Percentiles rank a stretch among this genome's conserved stretches.
phyloP scores from a whole-genome alignment of 352 stramenopile genomes.

The Globisporangium radiosum region DNA sequence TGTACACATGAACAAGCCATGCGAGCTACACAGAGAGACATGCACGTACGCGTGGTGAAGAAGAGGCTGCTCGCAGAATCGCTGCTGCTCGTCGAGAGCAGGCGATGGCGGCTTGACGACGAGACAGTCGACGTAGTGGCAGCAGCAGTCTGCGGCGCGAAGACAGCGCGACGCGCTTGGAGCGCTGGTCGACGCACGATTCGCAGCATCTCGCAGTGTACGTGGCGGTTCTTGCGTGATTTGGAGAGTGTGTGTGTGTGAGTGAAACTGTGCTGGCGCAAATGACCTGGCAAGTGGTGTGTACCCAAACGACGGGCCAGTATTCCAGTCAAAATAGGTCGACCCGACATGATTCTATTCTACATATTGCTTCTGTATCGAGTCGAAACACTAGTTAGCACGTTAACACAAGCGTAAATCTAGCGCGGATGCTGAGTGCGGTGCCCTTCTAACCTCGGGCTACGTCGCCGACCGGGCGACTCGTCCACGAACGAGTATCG shows the following conservation, averaged over 20 bases:
- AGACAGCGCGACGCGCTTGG: neutral
- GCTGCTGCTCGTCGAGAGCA: conserved; percentile 5
- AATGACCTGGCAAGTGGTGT: neutral
- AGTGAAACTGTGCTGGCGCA: too few relatives aligned
- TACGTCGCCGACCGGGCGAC: conserved; percentile 7
- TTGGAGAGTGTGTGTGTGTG: neutral
- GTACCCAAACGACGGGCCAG: neutral
- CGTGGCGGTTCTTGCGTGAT: neutral
- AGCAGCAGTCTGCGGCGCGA: neutral
- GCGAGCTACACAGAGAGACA: neutral
- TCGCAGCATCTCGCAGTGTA: conserved; percentile 7
- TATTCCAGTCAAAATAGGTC: neutral
- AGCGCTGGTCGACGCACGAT: conserved; percentile 5
- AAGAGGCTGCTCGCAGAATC: conserved; percentile 29
- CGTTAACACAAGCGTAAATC: too few relatives aligned
- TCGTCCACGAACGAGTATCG: conserved; percentile 10
- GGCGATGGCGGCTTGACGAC: neutral
- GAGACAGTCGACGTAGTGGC: neutral
- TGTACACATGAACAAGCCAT: neutral
- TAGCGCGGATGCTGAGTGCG: neutral
- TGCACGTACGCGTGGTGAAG: conserved; percentile 58
- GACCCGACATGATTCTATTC: neutral
- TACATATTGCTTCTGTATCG: neutral
- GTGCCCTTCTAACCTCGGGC: conserved; percentile 5
- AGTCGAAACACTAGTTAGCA: neutral